phyloP scores from a whole-genome alignment of 2,329 filamentous ascomycete species.

The Scedosporium boydii region DNA sequence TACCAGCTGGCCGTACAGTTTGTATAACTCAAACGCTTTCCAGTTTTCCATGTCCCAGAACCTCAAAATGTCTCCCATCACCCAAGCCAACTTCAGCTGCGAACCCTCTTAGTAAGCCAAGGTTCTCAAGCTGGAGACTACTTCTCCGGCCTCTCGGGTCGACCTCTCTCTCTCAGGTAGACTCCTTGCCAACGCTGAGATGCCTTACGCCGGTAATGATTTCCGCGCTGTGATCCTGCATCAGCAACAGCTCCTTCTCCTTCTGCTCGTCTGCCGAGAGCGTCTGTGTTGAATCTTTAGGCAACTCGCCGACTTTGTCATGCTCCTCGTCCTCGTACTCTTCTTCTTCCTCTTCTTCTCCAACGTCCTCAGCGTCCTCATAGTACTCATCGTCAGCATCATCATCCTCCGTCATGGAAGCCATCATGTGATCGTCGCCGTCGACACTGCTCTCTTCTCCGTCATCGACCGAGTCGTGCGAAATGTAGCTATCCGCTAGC shows the following conservation, averaged over 20 bases:
- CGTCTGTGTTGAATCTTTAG: slow-evolving; percentile 6
- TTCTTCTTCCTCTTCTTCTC: slow-evolving; percentile 32
- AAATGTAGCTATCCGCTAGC: slow-evolving; percentile 47
- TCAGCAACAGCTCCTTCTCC: not conserved
- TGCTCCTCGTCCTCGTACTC: slow-evolving; percentile 1
- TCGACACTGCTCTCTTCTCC: slow-evolving; percentile 12
- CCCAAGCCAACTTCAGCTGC: not conserved
- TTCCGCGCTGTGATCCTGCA: slow-evolving; percentile 10
- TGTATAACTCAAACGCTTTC: not conserved
- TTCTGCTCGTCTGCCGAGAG: not conserved
- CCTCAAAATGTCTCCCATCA: not conserved
- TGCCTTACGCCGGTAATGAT: slow-evolving; percentile 12
- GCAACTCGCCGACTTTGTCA: slow-evolving; percentile 7
- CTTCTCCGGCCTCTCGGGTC: not conserved
- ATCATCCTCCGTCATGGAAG: slow-evolving; percentile 18
- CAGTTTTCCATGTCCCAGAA: not conserved
- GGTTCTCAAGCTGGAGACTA: not conserved
- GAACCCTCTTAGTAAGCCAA: not conserved
- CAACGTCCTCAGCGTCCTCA: slow-evolving; percentile 27
- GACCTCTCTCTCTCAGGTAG: not conserved
- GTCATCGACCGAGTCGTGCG: slow-evolving; percentile 37
- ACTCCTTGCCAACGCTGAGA: slow-evolving; percentile 8
- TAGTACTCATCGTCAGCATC: slow-evolving; percentile 29
- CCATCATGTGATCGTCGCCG: slow-evolving; percentile 22
- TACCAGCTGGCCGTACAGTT: not conserved